Percentiles rank a stretch among this genome's conserved stretches.
Conservation (phyloP, 768 basidiomycete genomes). For the Tulasnella sp. region DNA sequence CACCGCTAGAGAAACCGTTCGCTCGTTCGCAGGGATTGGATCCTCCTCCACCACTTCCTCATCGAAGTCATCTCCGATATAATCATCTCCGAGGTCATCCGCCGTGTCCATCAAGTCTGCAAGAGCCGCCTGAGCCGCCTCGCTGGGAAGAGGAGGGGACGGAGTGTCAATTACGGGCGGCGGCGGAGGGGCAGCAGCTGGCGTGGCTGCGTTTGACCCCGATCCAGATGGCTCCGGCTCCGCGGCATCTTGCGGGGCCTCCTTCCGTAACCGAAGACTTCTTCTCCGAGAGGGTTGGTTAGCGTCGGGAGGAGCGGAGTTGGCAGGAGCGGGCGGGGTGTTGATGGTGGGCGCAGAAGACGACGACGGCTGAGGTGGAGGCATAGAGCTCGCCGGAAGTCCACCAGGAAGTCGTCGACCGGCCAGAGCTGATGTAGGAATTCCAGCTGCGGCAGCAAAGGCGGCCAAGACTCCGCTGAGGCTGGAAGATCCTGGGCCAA, state of each 20-base stretch:
- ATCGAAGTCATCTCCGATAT: slow-evolving; percentile 67
- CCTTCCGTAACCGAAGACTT: slow-evolving; percentile 73
- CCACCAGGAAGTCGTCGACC: slow-evolving; percentile 19
- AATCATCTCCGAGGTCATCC: slow-evolving; percentile 40
- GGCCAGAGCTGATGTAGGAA: slow-evolving; percentile 38
- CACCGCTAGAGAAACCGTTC: slow-evolving; percentile 75
- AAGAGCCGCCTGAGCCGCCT: slow-evolving; percentile 11
- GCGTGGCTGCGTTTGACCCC: slow-evolving; percentile 16
- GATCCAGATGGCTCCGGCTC: slow-evolving; percentile 26
- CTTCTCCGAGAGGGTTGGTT: slow-evolving; percentile 40
- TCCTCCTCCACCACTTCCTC: slow-evolving; percentile 68
- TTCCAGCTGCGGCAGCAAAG: slow-evolving; percentile 57
- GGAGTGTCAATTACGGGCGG: slow-evolving; percentile 12
- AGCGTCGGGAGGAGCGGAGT: background rate
- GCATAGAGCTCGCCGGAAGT: slow-evolving; percentile 21
- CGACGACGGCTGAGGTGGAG: slow-evolving; percentile 26
- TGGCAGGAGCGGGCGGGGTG: slow-evolving; percentile 9
- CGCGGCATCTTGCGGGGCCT: slow-evolving; percentile 20
- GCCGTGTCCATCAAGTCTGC: slow-evolving; percentile 5
- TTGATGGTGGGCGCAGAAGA: slow-evolving; percentile 27
- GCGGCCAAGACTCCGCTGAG: slow-evolving; percentile 88
- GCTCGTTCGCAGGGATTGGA: slow-evolving; percentile 53
- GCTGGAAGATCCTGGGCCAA: slow-evolving; percentile 27
- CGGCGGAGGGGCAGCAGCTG: slow-evolving; percentile 13
- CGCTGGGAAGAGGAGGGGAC: background rate